A percentile compares a stretch with the other conserved stretches of the same genome.
phyloP scores from a whole-genome alignment of 176 grass and related monocot species.

The Eragrostis nindensis region DNA sequence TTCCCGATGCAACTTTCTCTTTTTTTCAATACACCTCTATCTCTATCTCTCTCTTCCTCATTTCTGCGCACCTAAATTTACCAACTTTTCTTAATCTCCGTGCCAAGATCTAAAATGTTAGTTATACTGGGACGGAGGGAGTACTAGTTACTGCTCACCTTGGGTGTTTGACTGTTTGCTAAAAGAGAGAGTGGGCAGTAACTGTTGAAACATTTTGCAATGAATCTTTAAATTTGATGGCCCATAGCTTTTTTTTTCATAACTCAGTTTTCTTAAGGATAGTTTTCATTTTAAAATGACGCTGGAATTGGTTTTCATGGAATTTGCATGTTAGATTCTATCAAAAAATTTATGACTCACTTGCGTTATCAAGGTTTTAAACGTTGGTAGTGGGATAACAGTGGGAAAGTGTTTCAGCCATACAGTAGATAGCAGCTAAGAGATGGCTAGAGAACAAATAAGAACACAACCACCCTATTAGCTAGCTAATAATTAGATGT shows the following conservation, averaged over 20 bases:
- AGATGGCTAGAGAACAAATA: no score
- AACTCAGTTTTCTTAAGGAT: neutral
- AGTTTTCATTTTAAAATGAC: conserved; percentile 21
- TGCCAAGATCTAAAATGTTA: no score
- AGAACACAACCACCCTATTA: no score
- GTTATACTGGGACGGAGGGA: no score
- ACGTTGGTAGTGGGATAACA: neutral
- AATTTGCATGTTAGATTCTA: conserved; percentile 9
- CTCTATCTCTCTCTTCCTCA: no score
- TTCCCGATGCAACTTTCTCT: no score
- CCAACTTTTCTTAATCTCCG: no score
- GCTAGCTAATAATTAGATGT: no score
- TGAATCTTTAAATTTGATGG: neutral
- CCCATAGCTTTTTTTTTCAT: conserved; percentile 18
- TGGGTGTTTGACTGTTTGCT: conserved; percentile 13
- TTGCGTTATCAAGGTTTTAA: neutral
- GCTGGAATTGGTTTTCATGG: neutral
- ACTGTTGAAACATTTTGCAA: conserved; percentile 15
- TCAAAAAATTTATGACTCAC: neutral
- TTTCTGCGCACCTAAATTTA: no score
- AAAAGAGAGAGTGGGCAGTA: conserved; percentile 1
- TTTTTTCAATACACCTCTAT: no score
- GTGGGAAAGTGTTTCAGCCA: neutral
- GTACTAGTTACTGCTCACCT: neutral
- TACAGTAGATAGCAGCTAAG: neutral